Conservation (phyloP, 148 eudicot species). For the Diospyros kaki region DNA sequence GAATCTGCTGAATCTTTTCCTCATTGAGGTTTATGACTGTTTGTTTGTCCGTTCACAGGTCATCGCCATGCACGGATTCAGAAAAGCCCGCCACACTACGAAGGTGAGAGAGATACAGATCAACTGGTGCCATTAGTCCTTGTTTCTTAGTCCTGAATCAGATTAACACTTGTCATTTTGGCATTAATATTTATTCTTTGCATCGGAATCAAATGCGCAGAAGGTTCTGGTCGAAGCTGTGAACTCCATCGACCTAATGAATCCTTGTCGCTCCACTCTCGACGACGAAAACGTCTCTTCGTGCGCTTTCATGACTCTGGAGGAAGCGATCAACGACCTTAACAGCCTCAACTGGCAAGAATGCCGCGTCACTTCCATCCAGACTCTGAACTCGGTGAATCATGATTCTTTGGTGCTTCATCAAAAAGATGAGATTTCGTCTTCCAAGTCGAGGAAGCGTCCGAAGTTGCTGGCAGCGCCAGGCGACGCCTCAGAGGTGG, state of each 20-base stretch:
- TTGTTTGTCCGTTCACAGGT: slow-evolving; percentile 20
- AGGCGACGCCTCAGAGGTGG: too few relatives aligned
- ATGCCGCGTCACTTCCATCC: slow-evolving; percentile 38
- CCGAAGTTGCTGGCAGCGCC: too few relatives aligned
- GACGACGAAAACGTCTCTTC: slow-evolving; percentile 29
- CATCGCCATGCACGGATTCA: slow-evolving; percentile 37
- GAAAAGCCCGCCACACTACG: not conserved
- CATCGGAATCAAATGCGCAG: slow-evolving; percentile 19
- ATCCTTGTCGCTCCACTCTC: slow-evolving; percentile 51
- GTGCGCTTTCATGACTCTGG: slow-evolving; percentile 22
- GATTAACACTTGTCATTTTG: not conserved
- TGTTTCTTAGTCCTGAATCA: not conserved
- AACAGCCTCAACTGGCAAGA: slow-evolving; percentile 40
- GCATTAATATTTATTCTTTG: not conserved
- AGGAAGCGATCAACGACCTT: slow-evolving; percentile 39
- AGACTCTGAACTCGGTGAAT: slow-evolving; percentile 26
- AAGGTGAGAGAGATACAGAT: slow-evolving; percentile 16
- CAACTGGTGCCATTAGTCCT: not conserved
- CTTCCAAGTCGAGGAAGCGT: not conserved
- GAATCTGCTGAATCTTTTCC: not conserved
- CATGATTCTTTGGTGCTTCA: not conserved
- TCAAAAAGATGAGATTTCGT: not conserved
- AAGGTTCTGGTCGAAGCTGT: slow-evolving; percentile 32
- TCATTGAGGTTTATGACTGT: not conserved
- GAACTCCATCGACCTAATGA: slow-evolving; percentile 30